A percentile compares a stretch with the other conserved stretches of the same genome.
These are phyloP conservation scores for Carpinus viminea DNA, from an alignment of 306 rosid species.

Conservation along the genomic window DNA sequence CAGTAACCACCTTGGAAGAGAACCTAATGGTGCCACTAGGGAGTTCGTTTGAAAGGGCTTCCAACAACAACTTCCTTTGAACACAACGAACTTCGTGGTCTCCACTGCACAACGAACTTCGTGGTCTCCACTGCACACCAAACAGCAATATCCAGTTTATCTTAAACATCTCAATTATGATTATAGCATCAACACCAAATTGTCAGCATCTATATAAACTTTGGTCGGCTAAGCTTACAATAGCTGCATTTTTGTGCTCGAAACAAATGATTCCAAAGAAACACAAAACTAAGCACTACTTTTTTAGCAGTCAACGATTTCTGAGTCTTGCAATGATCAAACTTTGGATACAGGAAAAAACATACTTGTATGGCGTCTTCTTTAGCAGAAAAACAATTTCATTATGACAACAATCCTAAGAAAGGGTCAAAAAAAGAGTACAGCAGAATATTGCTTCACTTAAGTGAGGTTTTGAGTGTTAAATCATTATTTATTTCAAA, in stretches of 20 bases:
- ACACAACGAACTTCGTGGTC: constrained; percentile 56
- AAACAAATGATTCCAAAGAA: background rate
- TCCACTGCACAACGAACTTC: too few relatives aligned
- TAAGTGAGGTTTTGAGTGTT: too few relatives aligned
- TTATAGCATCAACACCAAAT: background rate
- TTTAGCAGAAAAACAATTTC: too few relatives aligned
- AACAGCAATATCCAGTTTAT: background rate
- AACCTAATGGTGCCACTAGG: constrained; percentile 67
- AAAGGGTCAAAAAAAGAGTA: too few relatives aligned
- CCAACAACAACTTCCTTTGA: constrained; percentile 49
- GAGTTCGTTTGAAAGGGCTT: constrained; percentile 64
- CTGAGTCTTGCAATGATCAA: background rate
- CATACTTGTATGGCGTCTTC: background rate
- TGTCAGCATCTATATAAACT: background rate
- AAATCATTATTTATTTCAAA: too few relatives aligned
- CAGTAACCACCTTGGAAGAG: constrained; percentile 70
- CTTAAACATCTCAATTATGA: background rate
- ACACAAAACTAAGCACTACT: background rate
- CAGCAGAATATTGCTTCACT: too few relatives aligned
- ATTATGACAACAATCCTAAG: background rate
- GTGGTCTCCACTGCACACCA: constrained; percentile 32
- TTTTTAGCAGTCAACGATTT: background rate
- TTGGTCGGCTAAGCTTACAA: background rate
- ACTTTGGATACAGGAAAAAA: background rate
- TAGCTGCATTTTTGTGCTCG: background rate